phyloP scores from a whole-genome alignment of 2,329 filamentous ascomycete species.

The Paramyrothecium sp. region DNA sequence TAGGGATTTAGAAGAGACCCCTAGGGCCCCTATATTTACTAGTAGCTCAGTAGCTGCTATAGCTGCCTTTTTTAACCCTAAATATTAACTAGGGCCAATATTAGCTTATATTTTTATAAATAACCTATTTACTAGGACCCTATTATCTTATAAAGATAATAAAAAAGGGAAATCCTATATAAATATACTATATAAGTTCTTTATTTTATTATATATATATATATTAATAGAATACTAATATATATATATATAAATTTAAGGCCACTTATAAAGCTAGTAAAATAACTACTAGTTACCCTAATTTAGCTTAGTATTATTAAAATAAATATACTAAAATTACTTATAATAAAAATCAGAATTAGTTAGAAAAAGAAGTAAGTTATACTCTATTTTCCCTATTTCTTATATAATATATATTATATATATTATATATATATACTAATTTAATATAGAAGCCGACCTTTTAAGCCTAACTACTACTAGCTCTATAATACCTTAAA shows the following conservation, averaged over 20 bases:
- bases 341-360: no score
- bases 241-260: no score
- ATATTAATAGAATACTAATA: no score
- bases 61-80: background rate
- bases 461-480: no score
- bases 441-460: background rate
- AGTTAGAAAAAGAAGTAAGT: background rate
- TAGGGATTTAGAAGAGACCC: no score
- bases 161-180: background rate
- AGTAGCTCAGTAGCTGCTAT: background rate
- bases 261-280: no score
- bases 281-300: conserved; percentile 1
- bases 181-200: no score
- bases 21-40: conserved; percentile 1
- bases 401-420: conserved; percentile 3
- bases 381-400: conserved; percentile 3
- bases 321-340: background rate
- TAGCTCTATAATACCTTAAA: no score
- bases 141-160: conserved; percentile 1
- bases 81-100: no score
- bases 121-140: background rate
- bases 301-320: background rate
- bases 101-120: conserved; percentile 2
- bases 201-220: no score
- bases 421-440: background rate